Percentiles rank a stretch among this genome's conserved stretches.
These are phyloP conservation scores for Aspergillus sergii DNA, from an alignment of 2,329 filamentous ascomycete genomes.

Conservation along the genomic window DNA sequence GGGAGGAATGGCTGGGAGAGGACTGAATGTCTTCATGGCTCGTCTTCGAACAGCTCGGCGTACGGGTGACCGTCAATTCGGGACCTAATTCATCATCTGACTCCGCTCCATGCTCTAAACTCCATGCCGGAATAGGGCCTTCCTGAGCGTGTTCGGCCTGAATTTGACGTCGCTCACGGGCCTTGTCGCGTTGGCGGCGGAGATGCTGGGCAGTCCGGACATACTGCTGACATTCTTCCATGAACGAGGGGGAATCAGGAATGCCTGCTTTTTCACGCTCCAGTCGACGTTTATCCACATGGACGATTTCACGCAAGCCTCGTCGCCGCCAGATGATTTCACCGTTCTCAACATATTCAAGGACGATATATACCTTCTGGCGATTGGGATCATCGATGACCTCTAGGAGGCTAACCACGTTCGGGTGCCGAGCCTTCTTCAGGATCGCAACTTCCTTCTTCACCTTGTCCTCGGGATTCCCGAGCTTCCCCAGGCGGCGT, in stretches of 20 bases:
- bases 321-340: conserved; percentile 94
- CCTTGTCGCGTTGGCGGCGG: conserved; percentile 53
- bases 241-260: conserved; percentile 63
- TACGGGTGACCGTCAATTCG: conserved; percentile 35
- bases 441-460: conserved; percentile 97
- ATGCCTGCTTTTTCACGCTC: conserved; percentile 75
- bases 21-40: conserved; percentile 57
- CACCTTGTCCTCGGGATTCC: conserved; percentile 70
- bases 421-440: conserved; percentile 97
- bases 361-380: conserved; percentile 97
- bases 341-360: conserved; percentile 91
- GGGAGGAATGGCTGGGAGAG: conserved; percentile 54
- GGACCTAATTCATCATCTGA: conserved; percentile 48
- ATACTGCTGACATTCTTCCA: conserved; percentile 48
- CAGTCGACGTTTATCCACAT: conserved; percentile 78
- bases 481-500: conserved; percentile 76
- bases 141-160: conserved; percentile 57
- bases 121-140: conserved; percentile 71
- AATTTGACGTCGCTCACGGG: conserved; percentile 63
- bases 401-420: conserved; percentile 91
- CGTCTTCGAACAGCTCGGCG: conserved; percentile 37
- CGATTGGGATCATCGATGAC: conserved; percentile 96
- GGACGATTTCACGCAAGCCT: conserved; percentile 78
- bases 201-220: conserved; percentile 41
- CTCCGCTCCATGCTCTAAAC: conserved; percentile 74